phyloP scores from a whole-genome alignment of 306 rosid species.

The Cajanus cajan region DNA sequence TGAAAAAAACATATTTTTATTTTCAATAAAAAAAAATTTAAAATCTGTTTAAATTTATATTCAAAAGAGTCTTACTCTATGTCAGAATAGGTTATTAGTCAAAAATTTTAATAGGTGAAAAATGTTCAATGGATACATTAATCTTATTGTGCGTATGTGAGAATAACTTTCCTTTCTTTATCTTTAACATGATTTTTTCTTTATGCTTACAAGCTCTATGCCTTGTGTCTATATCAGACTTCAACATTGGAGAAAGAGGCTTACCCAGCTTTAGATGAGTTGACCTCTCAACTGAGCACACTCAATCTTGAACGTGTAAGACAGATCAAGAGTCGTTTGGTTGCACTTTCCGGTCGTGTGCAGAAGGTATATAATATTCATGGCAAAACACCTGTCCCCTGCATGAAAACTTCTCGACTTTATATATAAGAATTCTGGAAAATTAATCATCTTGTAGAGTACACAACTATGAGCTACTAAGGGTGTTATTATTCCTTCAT shows the following conservation, averaged over 20 bases:
- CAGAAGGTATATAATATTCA: conserved; percentile 52
- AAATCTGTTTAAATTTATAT: no score
- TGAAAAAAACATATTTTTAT: no score
- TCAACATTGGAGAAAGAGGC: conserved; percentile 73
- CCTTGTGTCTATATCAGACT: conserved; percentile 45
- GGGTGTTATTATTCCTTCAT: neutral
- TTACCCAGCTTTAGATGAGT: conserved; percentile 83
- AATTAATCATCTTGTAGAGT: neutral
- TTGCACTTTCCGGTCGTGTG: conserved; percentile 76
- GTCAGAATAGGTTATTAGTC: neutral
- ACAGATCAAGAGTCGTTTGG: conserved; percentile 83
- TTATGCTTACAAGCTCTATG: no score
- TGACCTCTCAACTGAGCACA: conserved; percentile 68
- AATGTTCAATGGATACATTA: no score
- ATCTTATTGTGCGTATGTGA: no score
- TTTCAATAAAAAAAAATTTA: no score
- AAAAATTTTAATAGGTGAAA: neutral
- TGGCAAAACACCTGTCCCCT: neutral
- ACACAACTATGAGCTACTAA: neutral
- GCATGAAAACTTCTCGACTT: neutral
- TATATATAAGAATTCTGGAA: neutral
- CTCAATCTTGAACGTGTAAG: conserved; percentile 81
- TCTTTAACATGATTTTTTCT: no score
- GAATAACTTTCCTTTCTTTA: no score
- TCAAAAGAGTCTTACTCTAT: no score